phyloP scores from a whole-genome alignment of 2,329 filamentous ascomycete species.

The Penicillium sp. region DNA sequence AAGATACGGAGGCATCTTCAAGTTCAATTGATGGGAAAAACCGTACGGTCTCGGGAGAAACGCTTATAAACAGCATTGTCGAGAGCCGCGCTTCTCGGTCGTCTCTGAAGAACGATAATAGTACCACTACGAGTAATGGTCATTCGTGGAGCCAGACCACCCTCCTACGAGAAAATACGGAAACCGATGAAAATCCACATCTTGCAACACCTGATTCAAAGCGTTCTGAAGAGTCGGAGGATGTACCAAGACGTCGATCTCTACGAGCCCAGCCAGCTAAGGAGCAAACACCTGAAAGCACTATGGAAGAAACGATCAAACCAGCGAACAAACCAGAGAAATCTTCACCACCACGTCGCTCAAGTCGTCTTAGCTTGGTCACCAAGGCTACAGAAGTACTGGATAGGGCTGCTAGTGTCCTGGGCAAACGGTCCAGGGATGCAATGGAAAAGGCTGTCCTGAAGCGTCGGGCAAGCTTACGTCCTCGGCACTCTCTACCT shows the following conservation, averaged over 20 bases:
- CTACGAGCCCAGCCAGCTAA: constrained; percentile 30
- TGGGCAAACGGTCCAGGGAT: constrained; percentile 61
- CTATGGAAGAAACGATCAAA: constrained; percentile 22
- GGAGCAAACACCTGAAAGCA: constrained; percentile 17
- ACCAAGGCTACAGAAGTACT: constrained; percentile 43
- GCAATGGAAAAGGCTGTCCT: constrained; percentile 58
- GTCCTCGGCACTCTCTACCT: constrained; percentile 39
- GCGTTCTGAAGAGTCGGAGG: constrained; percentile 29
- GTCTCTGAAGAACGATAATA: constrained; percentile 34
- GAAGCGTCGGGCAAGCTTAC: constrained; percentile 53
- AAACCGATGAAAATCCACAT: constrained; percentile 23
- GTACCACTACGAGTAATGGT: constrained; percentile 35
- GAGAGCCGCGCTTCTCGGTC: constrained; percentile 33
- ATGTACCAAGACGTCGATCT: constrained; percentile 24
- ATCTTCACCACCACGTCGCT: constrained; percentile 33
- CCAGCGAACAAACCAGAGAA: constrained; percentile 18
- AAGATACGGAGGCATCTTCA: constrained; percentile 17
- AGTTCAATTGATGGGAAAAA: constrained; percentile 25
- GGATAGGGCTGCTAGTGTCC: constrained; percentile 47
- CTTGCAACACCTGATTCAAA: constrained; percentile 35
- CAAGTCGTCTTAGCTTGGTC: constrained; percentile 42
- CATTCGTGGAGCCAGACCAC: constrained; percentile 25
- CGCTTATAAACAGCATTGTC: constrained; percentile 38
- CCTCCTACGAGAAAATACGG: constrained; percentile 19
- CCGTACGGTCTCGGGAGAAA: constrained; percentile 24